A percentile compares a stretch with the other conserved stretches of the same genome.
These are phyloP conservation scores for Spinacia oleracea DNA, from an alignment of 179 eudicot genomes.

Conservation along the genomic window DNA sequence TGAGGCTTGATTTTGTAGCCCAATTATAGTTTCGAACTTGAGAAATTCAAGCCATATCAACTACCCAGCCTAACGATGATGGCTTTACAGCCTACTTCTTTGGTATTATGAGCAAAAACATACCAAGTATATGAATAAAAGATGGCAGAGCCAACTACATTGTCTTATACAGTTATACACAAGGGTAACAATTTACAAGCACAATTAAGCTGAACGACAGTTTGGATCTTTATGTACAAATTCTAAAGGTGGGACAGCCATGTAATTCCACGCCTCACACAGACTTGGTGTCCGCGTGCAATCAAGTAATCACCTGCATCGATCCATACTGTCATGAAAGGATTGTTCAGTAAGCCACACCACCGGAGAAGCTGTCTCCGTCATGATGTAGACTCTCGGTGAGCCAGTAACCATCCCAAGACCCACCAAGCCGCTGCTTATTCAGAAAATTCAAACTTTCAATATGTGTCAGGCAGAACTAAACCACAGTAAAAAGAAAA, in stretches of 20 bases:
- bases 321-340: neutral
- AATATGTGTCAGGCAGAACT: neutral
- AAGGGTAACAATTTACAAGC: constrained; percentile 6
- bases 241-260: constrained; percentile 1
- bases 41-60: too few relatives aligned
- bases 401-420: constrained; percentile 98
- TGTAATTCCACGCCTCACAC: neutral
- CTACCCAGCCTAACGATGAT: too few relatives aligned
- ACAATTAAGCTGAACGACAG: neutral
- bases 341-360: constrained; percentile 70
- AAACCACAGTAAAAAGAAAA: neutral
- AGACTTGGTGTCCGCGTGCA: neutral
- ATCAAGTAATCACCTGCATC: neutral
- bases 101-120: neutral
- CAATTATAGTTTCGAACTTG: too few relatives aligned
- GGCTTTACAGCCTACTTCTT: too few relatives aligned
- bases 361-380: constrained; percentile 85
- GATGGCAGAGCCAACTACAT: neutral
- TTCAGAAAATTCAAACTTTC: neutral
- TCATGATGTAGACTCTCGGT: constrained; percentile 88
- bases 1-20: too few relatives aligned
- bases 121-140: neutral
- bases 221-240: constrained; percentile 7
- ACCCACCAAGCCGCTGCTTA: constrained; percentile 84
- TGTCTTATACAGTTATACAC: constrained; percentile 3